A percentile compares a stretch with the other conserved stretches of the same genome.
Evolutionary conservation across 2,329 filamentous ascomycete species (phyloP).

Genomic region (Aureobasidium musti): DNA sequence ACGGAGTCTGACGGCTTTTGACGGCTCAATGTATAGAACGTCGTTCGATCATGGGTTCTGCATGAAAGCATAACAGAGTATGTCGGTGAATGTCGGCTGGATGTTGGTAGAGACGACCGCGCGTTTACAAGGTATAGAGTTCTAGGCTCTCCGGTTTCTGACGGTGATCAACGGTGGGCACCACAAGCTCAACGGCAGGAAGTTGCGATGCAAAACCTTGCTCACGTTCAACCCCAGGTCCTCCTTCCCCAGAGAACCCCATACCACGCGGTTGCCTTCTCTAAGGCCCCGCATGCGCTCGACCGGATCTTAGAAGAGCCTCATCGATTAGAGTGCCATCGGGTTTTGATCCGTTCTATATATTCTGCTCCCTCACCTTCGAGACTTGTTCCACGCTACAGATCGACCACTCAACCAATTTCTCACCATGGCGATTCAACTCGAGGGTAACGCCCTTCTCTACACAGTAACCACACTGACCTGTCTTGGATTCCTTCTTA

Average conservation of each 20-base stretch:
- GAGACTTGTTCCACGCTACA: not conserved
- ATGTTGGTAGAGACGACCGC: not conserved
- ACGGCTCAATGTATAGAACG: not conserved
- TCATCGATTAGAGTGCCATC: not conserved
- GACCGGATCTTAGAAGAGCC: not conserved
- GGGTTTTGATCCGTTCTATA: slow-evolving; percentile 20
- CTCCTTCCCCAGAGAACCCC: slow-evolving; percentile 21
- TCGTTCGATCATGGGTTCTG: slow-evolving; percentile 2
- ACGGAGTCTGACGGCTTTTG: slow-evolving; percentile 16
- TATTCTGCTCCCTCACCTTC: not conserved
- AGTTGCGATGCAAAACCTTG: slow-evolving; percentile 20
- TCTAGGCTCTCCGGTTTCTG: slow-evolving; percentile 21
- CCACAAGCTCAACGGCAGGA: slow-evolving; percentile 15
- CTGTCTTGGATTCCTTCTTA: slow-evolving; percentile 53
- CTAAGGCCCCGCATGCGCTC: slow-evolving; percentile 21
- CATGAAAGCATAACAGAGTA: not conserved
- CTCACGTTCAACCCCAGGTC: slow-evolving; percentile 8
- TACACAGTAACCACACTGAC: slow-evolving; percentile 50
- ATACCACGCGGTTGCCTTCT: slow-evolving; percentile 2
- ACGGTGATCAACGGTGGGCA: not conserved
- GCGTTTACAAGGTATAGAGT: not conserved
- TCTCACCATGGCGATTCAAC: slow-evolving; percentile 21
- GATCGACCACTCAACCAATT: slow-evolving; percentile 3
- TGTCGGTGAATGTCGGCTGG: not conserved
- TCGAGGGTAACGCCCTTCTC: slow-evolving; percentile 46